Conservation (phyloP, 495 filamentous ascomycete genomes). For the Penicillium cataractarum region DNA sequence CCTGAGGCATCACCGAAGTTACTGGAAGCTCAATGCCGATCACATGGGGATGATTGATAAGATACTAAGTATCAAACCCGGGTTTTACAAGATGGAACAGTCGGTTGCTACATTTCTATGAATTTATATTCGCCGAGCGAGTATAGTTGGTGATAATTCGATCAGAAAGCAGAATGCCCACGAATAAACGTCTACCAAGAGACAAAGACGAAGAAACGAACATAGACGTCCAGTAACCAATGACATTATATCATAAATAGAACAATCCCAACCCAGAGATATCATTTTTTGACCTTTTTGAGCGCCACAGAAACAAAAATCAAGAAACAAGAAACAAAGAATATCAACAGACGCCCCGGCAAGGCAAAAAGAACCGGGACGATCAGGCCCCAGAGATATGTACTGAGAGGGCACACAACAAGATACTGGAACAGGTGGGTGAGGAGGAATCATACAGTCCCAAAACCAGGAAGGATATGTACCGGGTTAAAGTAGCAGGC, state of each 20-base stretch:
- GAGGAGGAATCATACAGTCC: constrained; percentile 37
- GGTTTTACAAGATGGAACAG: background rate
- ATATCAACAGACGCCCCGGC: constrained; percentile 15
- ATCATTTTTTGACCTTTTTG: constrained; percentile 32
- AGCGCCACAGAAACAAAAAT: constrained; percentile 22
- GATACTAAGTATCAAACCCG: background rate
- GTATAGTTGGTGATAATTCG: background rate
- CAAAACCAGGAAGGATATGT: constrained; percentile 28
- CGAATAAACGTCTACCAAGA: background rate
- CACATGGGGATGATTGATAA: background rate
- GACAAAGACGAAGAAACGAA: background rate
- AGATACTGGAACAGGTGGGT: constrained; percentile 10
- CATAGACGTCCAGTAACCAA: constrained; percentile 11
- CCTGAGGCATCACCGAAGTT: constrained; percentile 14
- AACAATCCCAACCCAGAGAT: constrained; percentile 28
- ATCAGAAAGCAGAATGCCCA: background rate
- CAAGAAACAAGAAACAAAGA: constrained; percentile 9
- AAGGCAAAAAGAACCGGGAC: constrained; percentile 13
- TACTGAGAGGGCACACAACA: constrained; percentile 21
- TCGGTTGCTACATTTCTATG: background rate
- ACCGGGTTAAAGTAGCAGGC: constrained; percentile 21
- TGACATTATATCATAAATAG: constrained; percentile 32
- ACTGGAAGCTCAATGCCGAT: background rate
- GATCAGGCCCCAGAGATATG: constrained; percentile 23
- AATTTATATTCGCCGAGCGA: background rate